phyloP scores from a whole-genome alignment of 1,284 basidiomycete species.

The Heterobasidion irregulare region DNA sequence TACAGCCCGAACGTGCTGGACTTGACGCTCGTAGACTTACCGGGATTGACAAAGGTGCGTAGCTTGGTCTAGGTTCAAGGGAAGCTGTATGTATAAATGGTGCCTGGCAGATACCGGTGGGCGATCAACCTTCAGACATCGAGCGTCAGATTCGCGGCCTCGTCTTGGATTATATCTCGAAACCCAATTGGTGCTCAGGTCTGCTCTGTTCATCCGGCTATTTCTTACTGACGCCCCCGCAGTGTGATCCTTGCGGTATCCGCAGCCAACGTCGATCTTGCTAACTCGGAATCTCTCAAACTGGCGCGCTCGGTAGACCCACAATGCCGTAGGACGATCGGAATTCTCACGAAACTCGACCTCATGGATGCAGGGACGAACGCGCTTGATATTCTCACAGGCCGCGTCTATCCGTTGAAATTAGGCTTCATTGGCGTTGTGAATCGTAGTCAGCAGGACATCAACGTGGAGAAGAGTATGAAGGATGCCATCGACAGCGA shows the following conservation, averaged over 20 bases:
- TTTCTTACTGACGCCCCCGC: neutral
- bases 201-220: neutral
- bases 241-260: slow-evolving; percentile 97
- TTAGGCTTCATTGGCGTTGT: slow-evolving; percentile 98
- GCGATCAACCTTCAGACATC: slow-evolving; percentile 91
- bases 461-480: slow-evolving; percentile 87
- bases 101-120: slow-evolving; percentile 69
- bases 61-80: neutral
- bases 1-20: slow-evolving; percentile 95
- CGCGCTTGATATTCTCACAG: slow-evolving; percentile 92
- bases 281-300: slow-evolving; percentile 97
- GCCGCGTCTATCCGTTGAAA: slow-evolving; percentile 95
- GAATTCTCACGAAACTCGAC: slow-evolving; percentile 95
- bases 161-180: slow-evolving; percentile 92
- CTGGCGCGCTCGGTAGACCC: slow-evolving; percentile 94
- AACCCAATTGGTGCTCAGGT: slow-evolving; percentile 80
- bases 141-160: slow-evolving; percentile 94
- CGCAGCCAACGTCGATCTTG: slow-evolving; percentile 95
- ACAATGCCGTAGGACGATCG: slow-evolving; percentile 92
- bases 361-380: slow-evolving; percentile 99
- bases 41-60: slow-evolving; percentile 88
- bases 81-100: neutral
- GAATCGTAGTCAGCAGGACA: slow-evolving; percentile 96
- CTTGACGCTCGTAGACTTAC: slow-evolving; percentile 92
- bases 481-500: slow-evolving; percentile 80